Evolutionary conservation across 495 filamentous ascomycete species (phyloP).

Genomic region (Podospora anserina): DNA sequence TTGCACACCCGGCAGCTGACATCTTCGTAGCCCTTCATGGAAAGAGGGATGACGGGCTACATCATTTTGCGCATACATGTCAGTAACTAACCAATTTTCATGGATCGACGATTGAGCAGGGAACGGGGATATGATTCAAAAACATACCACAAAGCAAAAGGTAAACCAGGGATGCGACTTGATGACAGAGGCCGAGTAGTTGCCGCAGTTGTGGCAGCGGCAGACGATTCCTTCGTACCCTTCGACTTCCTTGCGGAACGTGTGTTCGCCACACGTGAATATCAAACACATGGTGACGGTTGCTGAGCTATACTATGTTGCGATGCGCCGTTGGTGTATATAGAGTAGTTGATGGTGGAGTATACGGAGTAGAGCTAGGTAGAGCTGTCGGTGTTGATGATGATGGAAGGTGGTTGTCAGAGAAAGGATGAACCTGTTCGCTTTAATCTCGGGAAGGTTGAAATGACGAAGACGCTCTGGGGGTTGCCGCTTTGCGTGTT

Average conservation of each 20-base stretch:
- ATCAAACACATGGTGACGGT: slow-evolving; percentile 51
- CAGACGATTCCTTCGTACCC: slow-evolving; percentile 54
- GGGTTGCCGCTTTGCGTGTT: slow-evolving; percentile 5
- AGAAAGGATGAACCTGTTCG: not conserved
- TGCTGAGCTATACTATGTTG: not conserved
- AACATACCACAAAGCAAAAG: slow-evolving; percentile 54
- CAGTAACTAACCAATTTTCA: not conserved
- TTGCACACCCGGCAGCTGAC: slow-evolving; percentile 54
- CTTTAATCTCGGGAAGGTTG: not conserved
- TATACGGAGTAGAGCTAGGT: not conserved
- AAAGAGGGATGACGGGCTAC: slow-evolving; percentile 54
- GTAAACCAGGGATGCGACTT: slow-evolving; percentile 58
- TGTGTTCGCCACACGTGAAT: slow-evolving; percentile 57
- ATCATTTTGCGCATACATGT: too few species aligned
- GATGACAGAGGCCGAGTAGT: slow-evolving; percentile 49
- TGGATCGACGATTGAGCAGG: not conserved
- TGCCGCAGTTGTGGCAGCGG: slow-evolving; percentile 57
- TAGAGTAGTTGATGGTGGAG: not conserved
- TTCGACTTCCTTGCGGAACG: slow-evolving; percentile 52
- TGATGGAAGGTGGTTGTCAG: not conserved
- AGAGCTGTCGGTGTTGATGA: not conserved
- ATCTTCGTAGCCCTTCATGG: slow-evolving; percentile 54
- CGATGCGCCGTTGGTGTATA: not conserved
- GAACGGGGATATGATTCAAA: too few species aligned
- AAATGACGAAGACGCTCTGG: not conserved